Evolutionary conservation across 306 rosid species (phyloP).

Genomic region (Glycyrrhiza uralensis): DNA sequence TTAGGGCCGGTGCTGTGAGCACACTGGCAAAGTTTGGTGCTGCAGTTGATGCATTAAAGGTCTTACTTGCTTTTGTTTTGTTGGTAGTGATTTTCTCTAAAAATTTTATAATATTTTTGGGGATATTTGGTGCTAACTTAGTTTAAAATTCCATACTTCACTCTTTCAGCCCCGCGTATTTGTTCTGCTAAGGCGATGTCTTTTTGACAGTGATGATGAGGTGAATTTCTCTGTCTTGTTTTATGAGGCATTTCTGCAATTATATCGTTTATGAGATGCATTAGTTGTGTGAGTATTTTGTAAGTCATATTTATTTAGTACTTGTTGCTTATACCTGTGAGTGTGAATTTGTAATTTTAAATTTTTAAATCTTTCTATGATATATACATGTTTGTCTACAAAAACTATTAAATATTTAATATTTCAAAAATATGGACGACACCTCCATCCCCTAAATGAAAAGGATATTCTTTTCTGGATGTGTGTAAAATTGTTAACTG

Average conservation of each 20-base stretch:
- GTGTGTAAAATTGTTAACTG: not conserved
- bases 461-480: not conserved
- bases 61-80: slow-evolving; percentile 24
- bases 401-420: not conserved
- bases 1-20: slow-evolving; percentile 97
- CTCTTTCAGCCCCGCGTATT: slow-evolving; percentile 80
- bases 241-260: slow-evolving; percentile 13
- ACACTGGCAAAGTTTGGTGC: slow-evolving; percentile 98
- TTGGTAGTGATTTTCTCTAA: not conserved
- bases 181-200: slow-evolving; percentile 82
- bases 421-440: not conserved
- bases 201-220: slow-evolving; percentile 96
- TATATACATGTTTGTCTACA: not conserved
- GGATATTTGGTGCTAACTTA: slow-evolving; percentile 29
- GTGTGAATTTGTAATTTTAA: slow-evolving; percentile 5
- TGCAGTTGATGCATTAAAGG: slow-evolving; percentile 79
- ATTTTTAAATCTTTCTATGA: slow-evolving; percentile 7
- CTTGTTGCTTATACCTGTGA: not conserved
- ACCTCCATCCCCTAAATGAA: not conserved
- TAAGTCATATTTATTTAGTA: not conserved
- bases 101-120: not conserved
- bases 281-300: not conserved
- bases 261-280: slow-evolving; percentile 6
- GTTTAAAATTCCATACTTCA: slow-evolving; percentile 14
- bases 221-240: slow-evolving; percentile 39